phyloP scores from a whole-genome alignment of 352 stramenopile species.

The Globisporangium orthogonon region DNA sequence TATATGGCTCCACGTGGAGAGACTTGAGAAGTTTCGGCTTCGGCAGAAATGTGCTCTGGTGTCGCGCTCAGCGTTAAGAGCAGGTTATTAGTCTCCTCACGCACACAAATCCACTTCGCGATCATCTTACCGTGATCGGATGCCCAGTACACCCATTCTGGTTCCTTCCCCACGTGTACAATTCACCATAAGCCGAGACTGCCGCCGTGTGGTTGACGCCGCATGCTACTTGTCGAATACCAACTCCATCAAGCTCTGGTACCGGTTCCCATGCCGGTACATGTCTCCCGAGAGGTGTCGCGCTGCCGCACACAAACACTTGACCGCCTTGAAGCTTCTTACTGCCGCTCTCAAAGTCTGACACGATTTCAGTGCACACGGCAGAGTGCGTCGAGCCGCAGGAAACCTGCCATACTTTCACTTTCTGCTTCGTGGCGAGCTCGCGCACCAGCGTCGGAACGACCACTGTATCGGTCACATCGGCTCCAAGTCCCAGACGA shows the following conservation, averaged over 20 bases:
- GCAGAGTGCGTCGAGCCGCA: constrained; percentile 79
- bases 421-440: constrained; percentile 34
- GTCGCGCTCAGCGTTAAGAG: no score
- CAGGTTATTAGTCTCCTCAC: background rate
- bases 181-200: constrained; percentile 83
- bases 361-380: constrained; percentile 63
- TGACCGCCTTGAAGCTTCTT: constrained; percentile 71
- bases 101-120: background rate
- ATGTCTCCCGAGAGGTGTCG: constrained; percentile 72
- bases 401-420: constrained; percentile 74
- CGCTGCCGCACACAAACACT: constrained; percentile 86
- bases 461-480: constrained; percentile 57
- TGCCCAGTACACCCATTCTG: constrained; percentile 87
- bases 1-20: constrained; percentile 85
- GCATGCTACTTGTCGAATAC: constrained; percentile 73
- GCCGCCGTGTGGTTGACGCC: constrained; percentile 87
- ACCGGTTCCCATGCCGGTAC: constrained; percentile 73
- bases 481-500: constrained; percentile 78
- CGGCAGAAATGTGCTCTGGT: constrained; percentile 57
- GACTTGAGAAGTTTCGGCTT: constrained; percentile 70
- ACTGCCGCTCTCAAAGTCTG: constrained; percentile 42
- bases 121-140: constrained; percentile 11
- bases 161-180: constrained; percentile 93
- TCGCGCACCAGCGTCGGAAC: constrained; percentile 81
- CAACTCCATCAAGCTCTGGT: constrained; percentile 35